Conservation (phyloP, 1,284 basidiomycete species). For the Malassezia japonica region DNA sequence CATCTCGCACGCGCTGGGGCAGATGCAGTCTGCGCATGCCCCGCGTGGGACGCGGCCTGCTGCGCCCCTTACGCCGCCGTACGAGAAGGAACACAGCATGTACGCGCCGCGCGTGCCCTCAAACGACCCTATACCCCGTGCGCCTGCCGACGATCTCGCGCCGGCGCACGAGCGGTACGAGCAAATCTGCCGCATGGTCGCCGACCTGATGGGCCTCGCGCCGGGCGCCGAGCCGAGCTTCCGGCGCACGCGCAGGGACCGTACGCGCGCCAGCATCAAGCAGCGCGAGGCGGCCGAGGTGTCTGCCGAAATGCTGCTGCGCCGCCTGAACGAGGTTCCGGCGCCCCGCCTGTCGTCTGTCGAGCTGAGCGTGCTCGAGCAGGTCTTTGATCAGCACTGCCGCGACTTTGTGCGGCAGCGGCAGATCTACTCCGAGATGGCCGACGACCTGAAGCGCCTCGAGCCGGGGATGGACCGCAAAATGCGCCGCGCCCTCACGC, state of each 20-base stretch:
- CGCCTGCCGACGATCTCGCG: background rate
- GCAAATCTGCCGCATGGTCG: slow-evolving; percentile 13
- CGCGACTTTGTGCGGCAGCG: slow-evolving; percentile 43
- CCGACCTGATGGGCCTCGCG: slow-evolving; percentile 12
- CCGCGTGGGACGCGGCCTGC: background rate
- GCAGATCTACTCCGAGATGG: slow-evolving; percentile 39
- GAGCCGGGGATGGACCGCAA: slow-evolving; percentile 28
- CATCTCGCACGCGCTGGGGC: slow-evolving; percentile 1
- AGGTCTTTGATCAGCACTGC: slow-evolving; percentile 28
- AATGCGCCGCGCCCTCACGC: slow-evolving; percentile 32
- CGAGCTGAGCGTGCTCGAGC: slow-evolving; percentile 15
- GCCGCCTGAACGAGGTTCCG: slow-evolving; percentile 4
- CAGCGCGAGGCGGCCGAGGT: slow-evolving; percentile 13
- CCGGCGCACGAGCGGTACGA: slow-evolving; percentile 16
- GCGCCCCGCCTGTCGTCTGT: background rate
- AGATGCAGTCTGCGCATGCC: background rate
- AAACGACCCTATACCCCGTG: background rate
- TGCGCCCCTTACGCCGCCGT: slow-evolving; percentile 4
- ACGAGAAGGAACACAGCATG: background rate
- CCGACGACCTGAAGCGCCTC: slow-evolving; percentile 41
- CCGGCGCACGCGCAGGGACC: background rate
- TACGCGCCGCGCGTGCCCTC: background rate
- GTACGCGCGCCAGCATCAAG: slow-evolving; percentile 4
- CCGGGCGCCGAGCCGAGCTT: background rate
- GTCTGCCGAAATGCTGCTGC: slow-evolving; percentile 4